Conservation (phyloP, 805 yeast species). For the Candida quercuum region DNA sequence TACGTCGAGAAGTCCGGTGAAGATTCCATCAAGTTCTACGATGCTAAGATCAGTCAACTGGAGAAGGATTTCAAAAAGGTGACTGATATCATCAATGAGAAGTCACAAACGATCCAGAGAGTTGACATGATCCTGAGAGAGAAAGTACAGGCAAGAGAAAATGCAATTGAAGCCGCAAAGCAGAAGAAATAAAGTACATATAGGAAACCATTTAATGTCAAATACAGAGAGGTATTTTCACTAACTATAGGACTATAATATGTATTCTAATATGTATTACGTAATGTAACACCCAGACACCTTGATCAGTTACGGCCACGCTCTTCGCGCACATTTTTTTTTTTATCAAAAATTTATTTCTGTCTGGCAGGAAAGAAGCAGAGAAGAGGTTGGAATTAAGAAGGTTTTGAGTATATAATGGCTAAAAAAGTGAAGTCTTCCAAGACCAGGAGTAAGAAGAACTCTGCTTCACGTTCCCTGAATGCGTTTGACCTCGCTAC, state of each 20-base stretch:
- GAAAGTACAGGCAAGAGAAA: constrained; percentile 41
- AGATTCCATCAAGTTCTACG: constrained; percentile 69
- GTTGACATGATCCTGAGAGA: constrained; percentile 54
- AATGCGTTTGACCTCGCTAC: constrained; percentile 49
- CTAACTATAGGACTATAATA: too few species aligned
- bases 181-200: not conserved
- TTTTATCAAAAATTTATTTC: not conserved
- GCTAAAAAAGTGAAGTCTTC: constrained; percentile 1
- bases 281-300: too few species aligned
- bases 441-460: constrained; percentile 16
- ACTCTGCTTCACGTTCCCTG: constrained; percentile 33
- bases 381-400: not conserved
- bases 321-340: not conserved
- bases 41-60: constrained; percentile 66
- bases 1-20: constrained; percentile 72
- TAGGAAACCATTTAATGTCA: too few species aligned
- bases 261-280: too few species aligned
- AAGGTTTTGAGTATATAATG: not conserved
- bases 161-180: constrained; percentile 1
- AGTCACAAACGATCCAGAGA: constrained; percentile 55
- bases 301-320: not conserved
- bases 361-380: not conserved
- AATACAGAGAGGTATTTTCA: too few species aligned
- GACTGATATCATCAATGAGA: constrained; percentile 69
- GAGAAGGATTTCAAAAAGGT: constrained; percentile 69